phyloP scores from a whole-genome alignment of 176 grass and related monocot species.

The Juncus effusus region DNA sequence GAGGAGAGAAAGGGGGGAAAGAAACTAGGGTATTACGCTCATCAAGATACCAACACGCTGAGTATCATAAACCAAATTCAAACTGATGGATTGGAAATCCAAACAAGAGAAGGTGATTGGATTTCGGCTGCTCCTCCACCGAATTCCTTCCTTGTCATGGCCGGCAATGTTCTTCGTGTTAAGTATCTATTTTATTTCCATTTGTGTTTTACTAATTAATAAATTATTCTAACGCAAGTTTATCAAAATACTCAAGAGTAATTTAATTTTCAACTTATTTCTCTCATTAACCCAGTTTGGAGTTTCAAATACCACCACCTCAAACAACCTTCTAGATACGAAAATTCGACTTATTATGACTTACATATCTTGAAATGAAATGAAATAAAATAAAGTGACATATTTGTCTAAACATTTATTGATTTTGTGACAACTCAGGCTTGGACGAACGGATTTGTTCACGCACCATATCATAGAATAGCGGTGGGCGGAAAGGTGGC shows the following conservation, averaged over 20 bases:
- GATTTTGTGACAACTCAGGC: conserved; percentile 33
- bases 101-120: conserved; percentile 53
- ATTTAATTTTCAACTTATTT: too few species aligned
- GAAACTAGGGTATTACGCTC: conserved; percentile 27
- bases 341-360: too few species aligned
- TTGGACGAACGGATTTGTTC: conserved; percentile 52
- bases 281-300: too few species aligned
- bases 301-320: too few species aligned
- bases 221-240: too few species aligned
- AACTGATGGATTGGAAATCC: conserved; percentile 64
- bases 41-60: conserved; percentile 49
- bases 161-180: conserved; percentile 57
- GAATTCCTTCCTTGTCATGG: conserved; percentile 58
- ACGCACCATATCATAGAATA: conserved; percentile 49
- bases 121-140: conserved; percentile 36
- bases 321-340: too few species aligned
- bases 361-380: too few species aligned
- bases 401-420: background rate
- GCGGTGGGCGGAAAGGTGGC: conserved; percentile 30
- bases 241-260: too few species aligned
- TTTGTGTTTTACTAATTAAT: too few species aligned
- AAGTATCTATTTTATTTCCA: background rate
- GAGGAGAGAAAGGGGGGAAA: conserved; percentile 17
- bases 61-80: conserved; percentile 65
- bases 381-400: background rate